A percentile compares a stretch with the other conserved stretches of the same genome.
Evolutionary conservation across 306 rosid genomes (phyloP).

Genomic region (Rosa persica): DNA sequence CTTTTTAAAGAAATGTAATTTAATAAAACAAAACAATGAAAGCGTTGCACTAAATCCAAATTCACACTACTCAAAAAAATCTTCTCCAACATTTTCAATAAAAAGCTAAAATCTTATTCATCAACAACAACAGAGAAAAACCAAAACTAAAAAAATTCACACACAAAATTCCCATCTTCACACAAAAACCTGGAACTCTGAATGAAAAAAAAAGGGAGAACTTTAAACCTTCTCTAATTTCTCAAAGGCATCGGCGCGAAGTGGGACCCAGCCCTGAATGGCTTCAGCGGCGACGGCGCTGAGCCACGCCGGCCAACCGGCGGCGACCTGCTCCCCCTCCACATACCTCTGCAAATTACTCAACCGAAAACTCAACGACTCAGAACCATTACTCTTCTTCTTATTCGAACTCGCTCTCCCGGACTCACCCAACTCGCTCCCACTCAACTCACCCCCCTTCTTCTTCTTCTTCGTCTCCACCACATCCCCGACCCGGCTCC

Average conservation of each 20-base stretch:
- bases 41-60: too few relatives aligned
- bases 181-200: too few relatives aligned
- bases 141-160: background rate
- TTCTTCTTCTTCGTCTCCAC: constrained; percentile 29
- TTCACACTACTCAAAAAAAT: too few relatives aligned
- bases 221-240: constrained; percentile 76
- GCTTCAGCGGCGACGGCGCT: constrained; percentile 92
- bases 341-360: constrained; percentile 76
- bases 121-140: background rate
- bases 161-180: too few relatives aligned
- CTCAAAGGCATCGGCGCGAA: constrained; percentile 79
- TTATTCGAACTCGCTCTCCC: constrained; percentile 60
- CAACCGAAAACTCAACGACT: constrained; percentile 79
- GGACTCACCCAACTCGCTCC: constrained; percentile 76
- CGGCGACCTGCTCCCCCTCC: constrained; percentile 87
- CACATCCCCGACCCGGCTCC: constrained; percentile 32
- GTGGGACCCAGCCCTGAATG: constrained; percentile 97
- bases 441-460: constrained; percentile 46
- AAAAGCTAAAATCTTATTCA: background rate
- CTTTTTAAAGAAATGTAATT: background rate
- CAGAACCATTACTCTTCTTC: constrained; percentile 11
- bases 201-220: too few relatives aligned
- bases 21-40: background rate
- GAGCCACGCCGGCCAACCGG: constrained; percentile 99
- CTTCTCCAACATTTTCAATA: too few relatives aligned